Base-by-base conservation (phyloP, 116 monocot genomes). In the Zostera marina region DNA sequence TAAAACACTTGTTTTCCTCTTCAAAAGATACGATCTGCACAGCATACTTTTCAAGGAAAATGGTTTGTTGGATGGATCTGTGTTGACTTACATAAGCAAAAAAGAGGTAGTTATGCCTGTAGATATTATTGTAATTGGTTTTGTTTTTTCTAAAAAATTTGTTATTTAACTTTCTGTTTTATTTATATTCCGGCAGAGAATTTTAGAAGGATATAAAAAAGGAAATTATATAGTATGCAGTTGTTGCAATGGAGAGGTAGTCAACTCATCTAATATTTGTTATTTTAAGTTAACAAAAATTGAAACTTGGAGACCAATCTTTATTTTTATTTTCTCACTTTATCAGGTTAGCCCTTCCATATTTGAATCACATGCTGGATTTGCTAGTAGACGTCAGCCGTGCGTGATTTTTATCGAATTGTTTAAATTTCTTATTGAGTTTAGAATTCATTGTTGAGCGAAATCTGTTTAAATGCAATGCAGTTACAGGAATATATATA, bases 301-400 rank as follows among this genome's bases (percentile, higher is more conserved):
- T 23, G 32, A 4, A 4, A 53, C 23, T 49, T 49, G 20, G 16
- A 40, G 26, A 1, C 2, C 46, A 61, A 47, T 13, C 13, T 65
- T 55, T 25, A 15, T 8, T 44, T 25, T 56, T 32, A 3, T 5
- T 32, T 4, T 1, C 5, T 41, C 15, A 54, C 48, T 20, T 38
- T 47, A 19, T 22, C 47, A 59, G 58, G n/a, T 51, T 41, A 68
- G 57, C 40, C 76, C 80, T 42, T 80, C 80, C 22, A 64, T 68
- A 39, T 80, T 80, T 66, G 80, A 80, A 72, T 65, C 63, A 52
- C 80, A 80, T 72, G 80, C 80, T 42, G 80, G 80, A 69, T 72
- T 62, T 61, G 38, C 51, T 57, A 20, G 44, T 54, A 68, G 52
- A 41, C 76, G 76, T 17, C 72, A 63, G 66, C 73, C 76, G 80